Percentiles rank a stretch among this genome's conserved stretches.
Evolutionary conservation across 1,139 yeast genomes (phyloP).

Genomic region (Candida mesenterica): DNA sequence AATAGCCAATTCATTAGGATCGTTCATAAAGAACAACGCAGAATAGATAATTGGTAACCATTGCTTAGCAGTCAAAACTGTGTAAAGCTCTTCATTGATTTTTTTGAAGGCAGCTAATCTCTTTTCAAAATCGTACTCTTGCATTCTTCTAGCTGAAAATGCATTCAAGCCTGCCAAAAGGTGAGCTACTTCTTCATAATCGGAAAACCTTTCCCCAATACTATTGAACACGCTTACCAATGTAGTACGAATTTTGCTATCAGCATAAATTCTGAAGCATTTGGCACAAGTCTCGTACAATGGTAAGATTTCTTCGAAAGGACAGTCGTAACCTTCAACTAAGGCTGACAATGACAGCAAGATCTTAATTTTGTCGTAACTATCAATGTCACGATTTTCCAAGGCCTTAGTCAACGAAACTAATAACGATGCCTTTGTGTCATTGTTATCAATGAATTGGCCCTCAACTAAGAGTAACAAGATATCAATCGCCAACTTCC

Average conservation of each 20-base stretch:
- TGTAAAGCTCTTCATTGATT: slow-evolving; percentile 58
- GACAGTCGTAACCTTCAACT: slow-evolving; percentile 51
- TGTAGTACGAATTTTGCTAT: slow-evolving; percentile 58
- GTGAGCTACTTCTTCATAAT: slow-evolving; percentile 44
- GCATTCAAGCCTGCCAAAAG: slow-evolving; percentile 69
- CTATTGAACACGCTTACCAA: slow-evolving; percentile 59
- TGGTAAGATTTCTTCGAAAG: slow-evolving; percentile 51
- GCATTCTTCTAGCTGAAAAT: slow-evolving; percentile 58
- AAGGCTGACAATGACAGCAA: slow-evolving; percentile 57
- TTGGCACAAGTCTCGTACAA: slow-evolving; percentile 58
- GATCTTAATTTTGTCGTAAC: slow-evolving; percentile 56
- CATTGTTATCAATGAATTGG: slow-evolving; percentile 56
- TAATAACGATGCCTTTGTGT: slow-evolving; percentile 55
- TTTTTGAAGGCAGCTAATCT: slow-evolving; percentile 65
- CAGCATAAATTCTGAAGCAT: slow-evolving; percentile 57
- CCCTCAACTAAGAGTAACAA: slow-evolving; percentile 58
- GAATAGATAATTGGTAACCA: slow-evolving; percentile 82
- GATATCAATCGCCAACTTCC: slow-evolving; percentile 51
- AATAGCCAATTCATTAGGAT: slow-evolving; percentile 76
- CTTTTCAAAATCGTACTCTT: slow-evolving; percentile 76
- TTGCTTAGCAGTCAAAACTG: slow-evolving; percentile 47
- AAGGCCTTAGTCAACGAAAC: slow-evolving; percentile 60
- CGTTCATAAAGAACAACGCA: slow-evolving; percentile 69
- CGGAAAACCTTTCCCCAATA: slow-evolving; percentile 54
- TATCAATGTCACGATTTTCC: slow-evolving; percentile 56